Base-by-base conservation (phyloP, 2,329 filamentous ascomycete species). In the Aspergillus quadrilineatus region DNA sequence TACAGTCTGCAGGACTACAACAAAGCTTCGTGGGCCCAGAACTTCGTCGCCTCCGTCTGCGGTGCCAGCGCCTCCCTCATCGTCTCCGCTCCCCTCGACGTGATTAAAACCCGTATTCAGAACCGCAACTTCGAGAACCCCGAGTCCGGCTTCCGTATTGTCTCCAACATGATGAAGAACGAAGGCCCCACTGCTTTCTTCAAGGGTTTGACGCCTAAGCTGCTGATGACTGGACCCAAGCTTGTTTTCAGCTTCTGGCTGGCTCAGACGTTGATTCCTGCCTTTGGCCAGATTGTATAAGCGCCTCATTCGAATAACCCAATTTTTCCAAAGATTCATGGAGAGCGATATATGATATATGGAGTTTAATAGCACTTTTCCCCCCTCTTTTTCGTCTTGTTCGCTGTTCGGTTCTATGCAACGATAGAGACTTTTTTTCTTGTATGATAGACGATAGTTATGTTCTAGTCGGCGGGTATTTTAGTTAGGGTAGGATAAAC, bases 221-320 rank as follows among this genome's bases (percentile, higher is more conserved):
- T 99, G 63, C 84, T 99, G 70, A 99, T 99, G 94, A 99, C 94
- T 14, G 95, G 94, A 26, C 94, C 94, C 62, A 99, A 99, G 85
- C 84, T 99, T 59, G 94, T 97, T 61, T 99, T 99, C 82, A 97
- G 92, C 60, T 99, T 99, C 87, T 99, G 94, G 94, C 86, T 99
- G 72, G 94, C 94, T 56, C 94, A 99, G 82, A 97, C 94, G 30
- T 82, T 99, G 69, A 99, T 99, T 72, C 94, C 94, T 50, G 89
- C 92, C 39, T 97, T 97, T 75, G 90, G 85, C 69, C 85, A 86
- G 75, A 73, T 86, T 57, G 77, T 86, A 73, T 85, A 81, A 63
- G 66, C 48, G 7, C 22, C 22, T 26, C 1, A 55, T 42, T 22
- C 22, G 22, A 22, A 22, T 3, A 4, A 22, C 49, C 22, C 34